Base-by-base conservation (phyloP, 108 stramenopile species). In the Cyclotella sp. region DNA sequence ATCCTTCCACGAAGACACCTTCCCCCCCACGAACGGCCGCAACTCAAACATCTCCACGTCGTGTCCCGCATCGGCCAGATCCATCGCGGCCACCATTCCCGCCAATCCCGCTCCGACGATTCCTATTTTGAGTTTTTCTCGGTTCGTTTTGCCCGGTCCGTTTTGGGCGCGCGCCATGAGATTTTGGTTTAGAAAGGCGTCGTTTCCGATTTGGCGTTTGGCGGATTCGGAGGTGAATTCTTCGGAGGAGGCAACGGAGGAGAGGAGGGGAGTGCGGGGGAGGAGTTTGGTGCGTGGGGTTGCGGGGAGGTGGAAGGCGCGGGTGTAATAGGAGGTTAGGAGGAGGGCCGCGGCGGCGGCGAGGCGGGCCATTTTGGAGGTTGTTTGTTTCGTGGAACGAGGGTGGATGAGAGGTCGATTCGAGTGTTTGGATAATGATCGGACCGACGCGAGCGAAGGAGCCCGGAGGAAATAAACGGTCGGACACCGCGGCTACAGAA, bases 51-150 rank as follows among this genome's bases (percentile, higher is more conserved):
- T 90, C 81, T 98, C 96, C 7, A 98, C 94, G 46, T 96, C 79
- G 81, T 98, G 97, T 10, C 97, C 97, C 9, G 97, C 97, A 76
- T 98, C 97, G 5, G 95, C 90, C 64, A 98, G 68, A 71, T 98
- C 97, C 97, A 98, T 98, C 10, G 97, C 95, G 63, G 96, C 93
- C 58, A 98, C 77, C 94, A 98, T 93, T 24, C 97, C 97, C 16
- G 95, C 95, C 54, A 98, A 75, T 41, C 97, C 97, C 41, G 92
- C 94, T 49, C 96, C 97, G 54, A 98, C 89, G 62, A 98, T 96
- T 24, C 96, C 97, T 53, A 98, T 88, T 63, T 91, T 95, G 18
- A 98, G 90, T 41, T 84, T 85, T 65, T 93, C 88, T 27, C 87
- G 43, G 65, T 93, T 91, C 16, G 82, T 85, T 60, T 79, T 91